Conservation (phyloP, 768 basidiomycete species). For the Lentinula boryana region DNA sequence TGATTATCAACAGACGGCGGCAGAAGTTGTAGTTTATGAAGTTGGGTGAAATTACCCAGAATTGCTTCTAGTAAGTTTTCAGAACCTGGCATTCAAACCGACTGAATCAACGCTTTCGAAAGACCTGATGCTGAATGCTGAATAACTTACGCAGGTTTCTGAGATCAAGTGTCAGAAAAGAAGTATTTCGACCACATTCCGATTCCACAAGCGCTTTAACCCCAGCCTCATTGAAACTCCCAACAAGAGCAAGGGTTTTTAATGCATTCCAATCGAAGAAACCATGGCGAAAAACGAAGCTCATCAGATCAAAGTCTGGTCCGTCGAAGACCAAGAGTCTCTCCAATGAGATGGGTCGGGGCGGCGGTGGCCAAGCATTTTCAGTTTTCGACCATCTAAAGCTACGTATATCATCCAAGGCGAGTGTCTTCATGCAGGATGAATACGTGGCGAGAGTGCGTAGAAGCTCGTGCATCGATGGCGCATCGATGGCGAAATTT, state of each 20-base stretch:
- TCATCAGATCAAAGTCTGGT: background rate
- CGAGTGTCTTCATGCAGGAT: background rate
- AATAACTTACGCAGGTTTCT: background rate
- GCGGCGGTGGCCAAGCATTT: background rate
- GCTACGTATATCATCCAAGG: background rate
- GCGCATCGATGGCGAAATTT: background rate
- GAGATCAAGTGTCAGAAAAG: background rate
- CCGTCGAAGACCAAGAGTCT: background rate
- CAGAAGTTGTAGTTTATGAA: background rate
- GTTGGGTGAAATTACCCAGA: background rate
- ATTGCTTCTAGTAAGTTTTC: background rate
- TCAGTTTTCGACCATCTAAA: background rate
- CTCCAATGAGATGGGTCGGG: background rate
- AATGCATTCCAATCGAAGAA: background rate
- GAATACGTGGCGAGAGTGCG: background rate
- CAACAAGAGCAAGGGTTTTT: background rate
- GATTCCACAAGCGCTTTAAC: background rate
- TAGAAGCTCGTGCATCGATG: background rate
- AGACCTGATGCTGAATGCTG: too few species aligned
- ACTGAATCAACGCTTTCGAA: too few species aligned
- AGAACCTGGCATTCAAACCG: background rate
- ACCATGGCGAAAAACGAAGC: background rate
- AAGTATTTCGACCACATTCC: background rate
- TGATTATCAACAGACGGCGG: background rate
- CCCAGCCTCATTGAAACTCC: background rate